Conservation (phyloP, 2,329 filamentous ascomycete species). For the Aspergillus fischeri region DNA sequence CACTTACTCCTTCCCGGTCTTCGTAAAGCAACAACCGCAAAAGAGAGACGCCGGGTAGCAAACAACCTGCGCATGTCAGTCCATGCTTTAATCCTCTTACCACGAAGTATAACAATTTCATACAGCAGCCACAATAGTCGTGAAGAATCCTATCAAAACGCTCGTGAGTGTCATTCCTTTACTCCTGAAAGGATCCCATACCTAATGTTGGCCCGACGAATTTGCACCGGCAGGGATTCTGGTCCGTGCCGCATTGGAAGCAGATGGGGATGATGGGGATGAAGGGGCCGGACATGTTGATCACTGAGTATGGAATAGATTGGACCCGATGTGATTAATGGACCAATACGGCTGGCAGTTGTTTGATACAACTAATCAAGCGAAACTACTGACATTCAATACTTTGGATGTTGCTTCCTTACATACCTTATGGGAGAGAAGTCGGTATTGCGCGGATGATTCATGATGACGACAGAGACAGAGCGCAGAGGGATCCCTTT, state of each 20-base stretch:
- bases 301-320: neutral
- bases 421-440: neutral
- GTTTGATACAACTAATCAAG: neutral
- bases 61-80: conserved; percentile 37
- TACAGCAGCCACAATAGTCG: conserved; percentile 49
- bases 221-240: conserved; percentile 57
- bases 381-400: neutral
- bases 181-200: conserved; percentile 12
- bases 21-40: conserved; percentile 54
- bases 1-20: conserved; percentile 51
- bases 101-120: conserved; percentile 25
- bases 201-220: conserved; percentile 54
- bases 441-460: conserved; percentile 7
- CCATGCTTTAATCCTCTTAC: no score
- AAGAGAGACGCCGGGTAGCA: conserved; percentile 55
- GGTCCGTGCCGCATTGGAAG: conserved; percentile 54
- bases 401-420: neutral
- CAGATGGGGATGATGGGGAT: conserved; percentile 50
- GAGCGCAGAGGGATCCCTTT: neutral
- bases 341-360: neutral
- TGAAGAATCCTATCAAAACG: conserved; percentile 35
- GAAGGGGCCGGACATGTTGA: conserved; percentile 35
- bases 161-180: neutral
- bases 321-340: neutral
- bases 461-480: conserved; percentile 17